These are phyloP conservation scores for Colletotrichum noveboracense DNA, from an alignment of 2,329 filamentous ascomycete genomes.

Conservation along the genomic window DNA sequence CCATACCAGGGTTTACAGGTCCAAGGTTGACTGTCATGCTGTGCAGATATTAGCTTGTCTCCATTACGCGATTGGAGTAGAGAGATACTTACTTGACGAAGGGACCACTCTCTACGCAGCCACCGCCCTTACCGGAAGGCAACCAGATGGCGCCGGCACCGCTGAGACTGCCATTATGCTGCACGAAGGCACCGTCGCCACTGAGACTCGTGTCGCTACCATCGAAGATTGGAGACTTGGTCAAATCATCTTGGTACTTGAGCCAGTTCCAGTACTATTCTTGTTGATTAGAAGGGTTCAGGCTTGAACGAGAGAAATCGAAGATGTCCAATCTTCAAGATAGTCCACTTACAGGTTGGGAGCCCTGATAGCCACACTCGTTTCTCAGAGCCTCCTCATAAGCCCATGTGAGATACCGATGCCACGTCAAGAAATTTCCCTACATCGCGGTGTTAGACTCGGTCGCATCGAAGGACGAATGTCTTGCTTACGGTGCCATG, in stretches of 20 bases:
- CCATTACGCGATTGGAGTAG: conserved; percentile 23
- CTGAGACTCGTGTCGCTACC: conserved; percentile 42
- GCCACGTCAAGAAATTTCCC: conserved; percentile 24
- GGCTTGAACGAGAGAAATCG: background rate
- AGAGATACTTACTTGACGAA: conserved; percentile 28
- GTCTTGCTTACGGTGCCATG: conserved; percentile 10
- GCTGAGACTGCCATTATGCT: conserved; percentile 26
- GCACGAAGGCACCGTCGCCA: conserved; percentile 41
- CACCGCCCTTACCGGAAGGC: conserved; percentile 40
- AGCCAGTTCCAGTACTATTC: conserved; percentile 43
- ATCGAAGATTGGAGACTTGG: conserved; percentile 42
- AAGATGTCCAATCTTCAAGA: background rate
- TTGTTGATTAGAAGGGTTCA: background rate
- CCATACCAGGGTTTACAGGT: conserved; percentile 35
- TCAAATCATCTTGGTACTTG: conserved; percentile 30
- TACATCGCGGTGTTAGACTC: background rate
- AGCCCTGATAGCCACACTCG: conserved; percentile 22
- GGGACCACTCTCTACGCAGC: conserved; percentile 36
- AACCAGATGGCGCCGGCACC: conserved; percentile 30
- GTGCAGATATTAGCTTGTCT: conserved; percentile 44
- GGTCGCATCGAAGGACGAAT: fast-evolving
- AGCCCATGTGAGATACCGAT: conserved; percentile 21
- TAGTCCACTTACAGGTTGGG: conserved; percentile 9
- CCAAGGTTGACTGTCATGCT: conserved; percentile 43
- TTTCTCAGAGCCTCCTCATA: conserved; percentile 23